Base-by-base conservation (phyloP, 2,329 filamentous ascomycete genomes). In the Beauveria rudraprayagi region DNA sequence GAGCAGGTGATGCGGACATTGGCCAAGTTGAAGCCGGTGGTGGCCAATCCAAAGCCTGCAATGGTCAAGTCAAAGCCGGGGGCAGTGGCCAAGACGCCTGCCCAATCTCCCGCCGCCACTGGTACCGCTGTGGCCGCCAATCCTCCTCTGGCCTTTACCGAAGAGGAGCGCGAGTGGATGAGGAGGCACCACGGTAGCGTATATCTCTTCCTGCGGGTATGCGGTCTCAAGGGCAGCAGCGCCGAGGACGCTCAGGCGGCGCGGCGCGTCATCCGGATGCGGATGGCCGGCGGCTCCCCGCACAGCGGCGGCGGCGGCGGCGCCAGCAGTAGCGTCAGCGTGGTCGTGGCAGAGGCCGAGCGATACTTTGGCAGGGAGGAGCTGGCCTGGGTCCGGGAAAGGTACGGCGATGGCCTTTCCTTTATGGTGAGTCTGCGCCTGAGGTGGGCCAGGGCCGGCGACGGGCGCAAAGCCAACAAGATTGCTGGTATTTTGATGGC, bases 341-440 rank as follows among this genome's bases (percentile, higher is more conserved):
- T 19, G 34, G 34, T 37, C 10, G 34, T 51, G 17, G 34, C 34
- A 16, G 50, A 22, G 46, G 47, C 37, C n/a, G 47, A 34, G 17
- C 30, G 6, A 3, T 24, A 24, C 22, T 44, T 59, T 24, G 47
- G 56, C 2, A 24, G 16, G 22, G 14, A 16, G 22, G 56, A 59
- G 47, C 46, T 59, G 16, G 34, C 14, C 10, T 59, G 56, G 56
- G 37, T 51, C 8, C 30, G 22, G n/a, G 30, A 16, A 6, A 44
- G 24, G 16, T 59, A 59, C 24, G 56, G 56, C 34, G 56, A 59
- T 11, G 44, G 16, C 6, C 46, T 51, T 24, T 43, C 47, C 11
- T 59, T 59, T 11, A 59, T 59, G 56, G 47, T 34, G 34, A 50
- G 37, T 16, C 37, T 59, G 37, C 46, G 56, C 4, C 47, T 59